Conservation (phyloP, 305 asterid genomes). For the Solanum hybrid region DNA sequence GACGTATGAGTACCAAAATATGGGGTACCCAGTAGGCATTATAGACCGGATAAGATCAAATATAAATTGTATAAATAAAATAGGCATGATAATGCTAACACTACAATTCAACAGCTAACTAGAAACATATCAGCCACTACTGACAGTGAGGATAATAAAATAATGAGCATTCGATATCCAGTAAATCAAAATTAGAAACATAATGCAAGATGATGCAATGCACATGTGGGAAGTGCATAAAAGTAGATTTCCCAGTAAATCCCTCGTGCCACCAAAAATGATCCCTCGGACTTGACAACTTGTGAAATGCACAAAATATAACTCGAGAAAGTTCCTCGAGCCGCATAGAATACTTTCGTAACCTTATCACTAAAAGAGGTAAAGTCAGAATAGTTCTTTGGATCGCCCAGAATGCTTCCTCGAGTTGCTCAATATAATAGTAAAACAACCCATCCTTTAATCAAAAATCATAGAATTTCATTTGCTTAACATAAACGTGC, state of each 20-base stretch:
- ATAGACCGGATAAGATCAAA: not conserved
- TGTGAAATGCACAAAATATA: no score
- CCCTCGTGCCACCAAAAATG: no score
- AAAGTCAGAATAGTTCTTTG: not conserved
- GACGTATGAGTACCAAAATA: no score
- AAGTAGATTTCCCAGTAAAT: no score
- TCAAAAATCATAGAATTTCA: not conserved
- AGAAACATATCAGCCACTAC: not conserved
- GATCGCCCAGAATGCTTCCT: fast-evolving
- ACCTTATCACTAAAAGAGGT: not conserved
- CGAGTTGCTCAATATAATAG: not conserved
- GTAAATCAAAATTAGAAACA: not conserved
- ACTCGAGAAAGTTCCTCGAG: not conserved
- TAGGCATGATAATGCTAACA: not conserved
- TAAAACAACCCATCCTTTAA: not conserved
- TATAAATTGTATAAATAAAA: no score
- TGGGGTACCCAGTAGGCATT: no score
- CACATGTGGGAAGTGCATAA: not conserved
- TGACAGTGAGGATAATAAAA: not conserved
- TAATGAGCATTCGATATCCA: not conserved
- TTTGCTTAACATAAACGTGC: not conserved
- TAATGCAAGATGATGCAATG: not conserved
- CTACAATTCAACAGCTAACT: not conserved
- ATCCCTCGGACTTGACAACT: not conserved
- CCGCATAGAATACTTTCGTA: not conserved